Conservation (phyloP, 306 rosid genomes). For the Cotoneaster glaucophyllus region DNA sequence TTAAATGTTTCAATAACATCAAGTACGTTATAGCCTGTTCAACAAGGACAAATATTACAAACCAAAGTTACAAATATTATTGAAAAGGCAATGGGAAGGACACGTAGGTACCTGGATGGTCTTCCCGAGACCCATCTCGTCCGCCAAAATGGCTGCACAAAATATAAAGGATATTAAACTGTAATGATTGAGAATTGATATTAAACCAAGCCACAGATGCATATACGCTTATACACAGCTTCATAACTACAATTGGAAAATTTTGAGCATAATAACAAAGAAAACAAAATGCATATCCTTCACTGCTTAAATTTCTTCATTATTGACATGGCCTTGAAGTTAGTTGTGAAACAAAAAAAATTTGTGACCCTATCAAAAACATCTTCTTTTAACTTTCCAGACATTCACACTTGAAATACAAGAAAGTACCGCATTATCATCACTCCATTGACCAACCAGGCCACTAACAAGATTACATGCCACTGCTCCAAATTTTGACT, state of each 20-base stretch:
- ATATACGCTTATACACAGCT: neutral
- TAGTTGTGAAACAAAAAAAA: neutral
- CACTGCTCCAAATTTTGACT: neutral
- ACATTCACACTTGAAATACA: neutral
- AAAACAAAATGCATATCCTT: neutral
- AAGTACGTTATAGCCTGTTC: constrained; percentile 86
- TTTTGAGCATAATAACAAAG: neutral
- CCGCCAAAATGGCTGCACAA: constrained; percentile 89
- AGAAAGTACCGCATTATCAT: neutral
- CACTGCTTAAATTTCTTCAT: neutral
- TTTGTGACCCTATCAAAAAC: neutral
- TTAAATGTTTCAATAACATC: constrained; percentile 67
- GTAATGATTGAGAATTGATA: constrained; percentile 2
- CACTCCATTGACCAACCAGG: neutral
- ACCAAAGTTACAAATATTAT: neutral
- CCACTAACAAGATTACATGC: neutral
- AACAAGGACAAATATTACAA: constrained; percentile 21
- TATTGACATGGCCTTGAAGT: neutral
- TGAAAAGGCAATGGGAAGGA: constrained; percentile 11
- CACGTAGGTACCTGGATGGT: constrained; percentile 65
- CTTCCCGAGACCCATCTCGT: constrained; percentile 98
- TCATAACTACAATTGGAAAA: neutral
- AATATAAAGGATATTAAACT: constrained; percentile 18
- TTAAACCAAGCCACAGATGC: neutral
- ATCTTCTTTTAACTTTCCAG: neutral